These are phyloP conservation scores for Alloteropsis angusta DNA, from an alignment of 202 grass and related monocot species.

Conservation along the genomic window DNA sequence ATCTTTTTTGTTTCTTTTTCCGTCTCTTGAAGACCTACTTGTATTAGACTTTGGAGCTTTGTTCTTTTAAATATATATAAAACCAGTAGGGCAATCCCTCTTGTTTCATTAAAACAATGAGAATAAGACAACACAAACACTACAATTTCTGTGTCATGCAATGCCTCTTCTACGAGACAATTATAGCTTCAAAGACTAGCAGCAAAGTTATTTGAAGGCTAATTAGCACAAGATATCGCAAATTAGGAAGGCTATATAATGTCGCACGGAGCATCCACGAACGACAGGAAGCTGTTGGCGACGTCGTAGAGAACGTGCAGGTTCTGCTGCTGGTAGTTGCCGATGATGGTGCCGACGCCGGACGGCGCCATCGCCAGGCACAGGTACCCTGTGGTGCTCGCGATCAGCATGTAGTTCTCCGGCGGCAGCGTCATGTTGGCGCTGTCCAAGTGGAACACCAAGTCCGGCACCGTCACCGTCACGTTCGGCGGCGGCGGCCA, in stretches of 20 bases:
- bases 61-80: too few species aligned
- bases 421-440: constrained; percentile 37
- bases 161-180: neutral
- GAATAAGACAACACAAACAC: neutral
- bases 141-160: neutral
- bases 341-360: constrained; percentile 40
- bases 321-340: constrained; percentile 61
- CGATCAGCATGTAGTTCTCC: constrained; percentile 53
- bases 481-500: constrained; percentile 15
- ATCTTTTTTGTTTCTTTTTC: too few species aligned
- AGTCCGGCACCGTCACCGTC: constrained; percentile 21
- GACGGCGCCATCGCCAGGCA: constrained; percentile 31
- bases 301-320: constrained; percentile 48
- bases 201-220: neutral
- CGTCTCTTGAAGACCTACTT: too few species aligned
- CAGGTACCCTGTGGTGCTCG: constrained; percentile 13
- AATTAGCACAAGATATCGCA: neutral
- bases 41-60: too few species aligned
- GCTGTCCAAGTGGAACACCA: constrained; percentile 40
- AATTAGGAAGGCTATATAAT: constrained; percentile 20
- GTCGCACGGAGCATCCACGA: constrained; percentile 32
- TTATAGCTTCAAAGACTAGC: neutral
- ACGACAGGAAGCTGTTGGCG: constrained; percentile 31
- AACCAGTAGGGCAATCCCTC: too few species aligned
- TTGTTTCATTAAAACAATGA: too few species aligned